Base-by-base conservation (phyloP, 2,329 filamentous ascomycete genomes). In the Leptographium flavum region DNA sequence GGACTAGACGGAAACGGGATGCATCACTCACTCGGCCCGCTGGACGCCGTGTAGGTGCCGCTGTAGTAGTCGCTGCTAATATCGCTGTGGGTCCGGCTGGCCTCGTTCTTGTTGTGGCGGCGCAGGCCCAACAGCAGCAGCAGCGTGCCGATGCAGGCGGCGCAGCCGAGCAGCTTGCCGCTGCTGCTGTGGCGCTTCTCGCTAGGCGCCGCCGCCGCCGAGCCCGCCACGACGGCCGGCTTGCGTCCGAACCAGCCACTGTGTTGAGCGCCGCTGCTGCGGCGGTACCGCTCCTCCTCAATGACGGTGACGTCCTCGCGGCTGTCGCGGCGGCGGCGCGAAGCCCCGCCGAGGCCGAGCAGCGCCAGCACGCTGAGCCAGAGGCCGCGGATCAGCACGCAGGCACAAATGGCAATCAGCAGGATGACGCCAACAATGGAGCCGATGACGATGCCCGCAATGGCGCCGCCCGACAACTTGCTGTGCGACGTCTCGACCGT, bases 391-490 rank as follows among this genome's bases (percentile, higher is more conserved):
- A 73, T 69, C 48, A 80, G 78, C 66, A 81, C 85, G 70, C 78
- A 87, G 65, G 84, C 79, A 68, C 81, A 87, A 56, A 87, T 63
- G 8, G 84, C 70, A 5, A 81, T 65, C 21, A 88, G 72, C 3
- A 88, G 66, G 35, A 71, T 62, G 31, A 87, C 68, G 50, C 81
- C 83, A 14, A 73, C 71, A 41, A 88, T 68, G 11, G 76, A 73
- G 50, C 83, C 83, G 46, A 88, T 79, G 52, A 88, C 83, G 55
- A 88, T 88, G 49, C 83, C 83, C 15, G 84, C 83, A 54, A 88
- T 88, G 48, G 81, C 83, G 43, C 83, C 83, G 37, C 70, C 73
- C 54, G 79, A 83, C 45, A 88, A 70, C n/a, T n/a, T n/a, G n/a
- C n/a, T n/a, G 25, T 56, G 53, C 37, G 63, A 60, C 46, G 63